Evolutionary conservation across 495 filamentous ascomycete species (phyloP), one percentile per base, ranked within the genome.

Genomic region (Barbatosphaeria neglecta): DNA sequence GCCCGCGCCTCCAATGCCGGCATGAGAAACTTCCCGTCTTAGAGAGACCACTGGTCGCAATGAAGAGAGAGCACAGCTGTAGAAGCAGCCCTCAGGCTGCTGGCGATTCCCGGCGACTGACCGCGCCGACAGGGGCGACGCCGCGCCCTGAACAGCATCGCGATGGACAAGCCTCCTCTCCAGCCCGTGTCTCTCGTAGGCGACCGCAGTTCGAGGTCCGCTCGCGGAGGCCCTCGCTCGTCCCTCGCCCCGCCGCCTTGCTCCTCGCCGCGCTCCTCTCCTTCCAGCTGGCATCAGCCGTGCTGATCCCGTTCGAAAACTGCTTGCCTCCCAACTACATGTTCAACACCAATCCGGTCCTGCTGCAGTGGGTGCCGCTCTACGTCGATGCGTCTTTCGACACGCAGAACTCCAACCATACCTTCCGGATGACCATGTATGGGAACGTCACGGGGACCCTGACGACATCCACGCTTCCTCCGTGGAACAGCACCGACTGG

Each of bases 401-500:
- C 52, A 65, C 76, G 19, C 59, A 65, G 17, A 64, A 75, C 46
- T 58, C 76, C 10, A 75, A 73, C 42, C 78, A 88, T 56, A 79
- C 78, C 31, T 68, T 98, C 23, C 78, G 77, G 47, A 66, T 96
- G 22, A 95, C 81, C 1, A 78, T 95, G 18, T 96, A 87, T 66
- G 90, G 90, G 19, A 95, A 96, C 63, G 87, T 97, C 18, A 82
- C 81, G 22, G 92, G 92, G 7, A 65, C 66, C 19, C 60, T 56
- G 22, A 60, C 54, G 17, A 48, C 57, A 38, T 50, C 54, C n/a
- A 39, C 60, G 45, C 70, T 79, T 47, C 86, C 85, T 37, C 59
- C 75, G 39, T 65, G 75, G 51, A 57, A 69, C 4, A 56, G 62
- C 40, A 79, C 82, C 69, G 56, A 62, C 43, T 73, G 69, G 68